phyloP scores from a whole-genome alignment of 2,329 filamentous ascomycete genomes.

The Pyrenophora seminiperda region DNA sequence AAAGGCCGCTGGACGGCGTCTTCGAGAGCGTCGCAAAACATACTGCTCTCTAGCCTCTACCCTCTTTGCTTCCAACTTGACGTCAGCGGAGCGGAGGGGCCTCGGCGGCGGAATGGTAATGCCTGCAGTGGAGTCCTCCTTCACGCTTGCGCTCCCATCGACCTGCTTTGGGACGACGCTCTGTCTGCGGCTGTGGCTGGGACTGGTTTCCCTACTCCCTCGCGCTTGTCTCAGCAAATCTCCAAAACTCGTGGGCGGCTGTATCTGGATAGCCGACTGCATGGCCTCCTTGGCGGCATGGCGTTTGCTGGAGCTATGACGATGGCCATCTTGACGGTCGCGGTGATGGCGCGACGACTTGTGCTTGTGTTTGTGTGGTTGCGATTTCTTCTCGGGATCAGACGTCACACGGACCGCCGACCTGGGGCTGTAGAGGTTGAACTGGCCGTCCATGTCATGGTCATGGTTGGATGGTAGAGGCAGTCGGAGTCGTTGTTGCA shows the following conservation, averaged over 20 bases:
- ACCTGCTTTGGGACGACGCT: slow-evolving; percentile 28
- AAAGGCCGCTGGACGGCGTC: background rate
- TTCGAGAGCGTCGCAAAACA: slow-evolving; percentile 19
- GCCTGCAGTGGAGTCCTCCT: slow-evolving; percentile 14
- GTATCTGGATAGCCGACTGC: slow-evolving; percentile 53
- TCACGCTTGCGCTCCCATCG: slow-evolving; percentile 13
- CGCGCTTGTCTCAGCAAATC: slow-evolving; percentile 48
- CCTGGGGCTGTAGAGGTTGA: slow-evolving; percentile 28
- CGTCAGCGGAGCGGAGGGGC: slow-evolving; percentile 47
- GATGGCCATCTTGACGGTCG: slow-evolving; percentile 35
- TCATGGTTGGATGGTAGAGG: slow-evolving; percentile 16
- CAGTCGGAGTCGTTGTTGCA: slow-evolving; percentile 9
- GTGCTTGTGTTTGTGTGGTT: slow-evolving; percentile 31
- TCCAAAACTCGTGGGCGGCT: slow-evolving; percentile 53
- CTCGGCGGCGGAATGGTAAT: slow-evolving; percentile 26
- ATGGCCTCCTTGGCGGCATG: slow-evolving; percentile 51
- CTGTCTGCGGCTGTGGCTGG: slow-evolving; percentile 37
- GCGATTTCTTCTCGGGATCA: slow-evolving; percentile 36
- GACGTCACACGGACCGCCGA: slow-evolving; percentile 35
- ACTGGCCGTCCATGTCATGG: slow-evolving; percentile 31
- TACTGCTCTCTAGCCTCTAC: slow-evolving; percentile 47
- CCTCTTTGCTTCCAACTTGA: slow-evolving; percentile 44
- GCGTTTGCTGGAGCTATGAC: slow-evolving; percentile 36
- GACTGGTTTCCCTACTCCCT: slow-evolving; percentile 38
- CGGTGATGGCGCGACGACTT: slow-evolving; percentile 39